Conservation (phyloP, 768 basidiomycete genomes). For the Dentipellis sp. region DNA sequence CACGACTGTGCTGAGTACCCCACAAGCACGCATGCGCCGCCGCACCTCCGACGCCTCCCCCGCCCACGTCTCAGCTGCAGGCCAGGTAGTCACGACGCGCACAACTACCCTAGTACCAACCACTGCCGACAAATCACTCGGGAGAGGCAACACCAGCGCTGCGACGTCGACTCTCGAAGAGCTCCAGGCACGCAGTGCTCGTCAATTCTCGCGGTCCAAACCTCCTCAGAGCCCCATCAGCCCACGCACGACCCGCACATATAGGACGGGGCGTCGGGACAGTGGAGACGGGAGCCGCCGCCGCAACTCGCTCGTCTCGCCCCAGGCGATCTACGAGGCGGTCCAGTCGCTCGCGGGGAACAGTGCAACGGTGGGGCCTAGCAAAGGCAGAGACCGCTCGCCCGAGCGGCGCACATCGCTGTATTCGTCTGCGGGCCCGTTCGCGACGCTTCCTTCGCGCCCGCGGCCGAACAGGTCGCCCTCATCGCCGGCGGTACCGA, state of each 20-base stretch:
- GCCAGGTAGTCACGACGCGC: too few relatives aligned
- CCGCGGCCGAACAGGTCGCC: constrained; percentile 49
- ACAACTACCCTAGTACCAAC: too few relatives aligned
- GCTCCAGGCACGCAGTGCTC: constrained; percentile 4
- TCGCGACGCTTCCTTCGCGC: constrained; percentile 18
- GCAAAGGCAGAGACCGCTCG: not conserved
- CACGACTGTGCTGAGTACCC: not conserved
- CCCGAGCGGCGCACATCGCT: not conserved
- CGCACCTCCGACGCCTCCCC: constrained; percentile 7
- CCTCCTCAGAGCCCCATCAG: not conserved
- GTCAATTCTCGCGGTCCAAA: constrained; percentile 1
- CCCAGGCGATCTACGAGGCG: constrained; percentile 13
- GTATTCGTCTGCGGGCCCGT: not conserved
- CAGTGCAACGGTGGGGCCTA: not conserved
- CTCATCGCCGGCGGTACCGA: constrained; percentile 38
- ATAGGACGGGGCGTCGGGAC: not conserved
- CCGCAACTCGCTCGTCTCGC: constrained; percentile 5
- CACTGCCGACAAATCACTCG: too few relatives aligned
- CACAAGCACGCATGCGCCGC: not conserved
- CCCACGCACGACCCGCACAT: not conserved
- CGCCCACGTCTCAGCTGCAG: constrained; percentile 1
- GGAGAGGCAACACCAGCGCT: not conserved
- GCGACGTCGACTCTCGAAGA: constrained; percentile 10
- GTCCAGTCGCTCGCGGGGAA: constrained; percentile 9
- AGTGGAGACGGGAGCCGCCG: constrained; percentile 3